These are phyloP conservation scores for Eleusine indica DNA, from an alignment of 176 grass and related monocot species.

Conservation along the genomic window DNA sequence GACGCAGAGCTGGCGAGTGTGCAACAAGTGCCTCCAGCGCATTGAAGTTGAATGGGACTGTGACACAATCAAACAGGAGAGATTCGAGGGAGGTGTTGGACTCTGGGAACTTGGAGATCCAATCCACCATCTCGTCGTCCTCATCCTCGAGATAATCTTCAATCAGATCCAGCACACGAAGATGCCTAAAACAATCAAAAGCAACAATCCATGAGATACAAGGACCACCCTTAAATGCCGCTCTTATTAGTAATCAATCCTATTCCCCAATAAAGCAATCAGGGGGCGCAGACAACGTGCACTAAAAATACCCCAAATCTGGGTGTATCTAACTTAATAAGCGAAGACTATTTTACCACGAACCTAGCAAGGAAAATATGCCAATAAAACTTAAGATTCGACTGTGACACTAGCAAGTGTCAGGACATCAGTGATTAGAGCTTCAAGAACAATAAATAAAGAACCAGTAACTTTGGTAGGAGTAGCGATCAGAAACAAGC, in stretches of 20 bases:
- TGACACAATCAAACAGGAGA: constrained; percentile 68
- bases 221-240: neutral
- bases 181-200: constrained; percentile 57
- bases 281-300: neutral
- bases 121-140: constrained; percentile 68
- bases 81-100: constrained; percentile 68
- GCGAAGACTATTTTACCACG: constrained; percentile 5
- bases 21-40: constrained; percentile 81
- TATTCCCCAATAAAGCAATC: neutral
- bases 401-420: constrained; percentile 35
- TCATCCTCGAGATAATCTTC: constrained; percentile 80
- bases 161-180: constrained; percentile 82
- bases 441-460: constrained; percentile 33
- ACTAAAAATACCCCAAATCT: neutral
- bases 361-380: neutral
- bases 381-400: constrained; percentile 31
- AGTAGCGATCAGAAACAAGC: constrained; percentile 18
- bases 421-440: constrained; percentile 13
- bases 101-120: constrained; percentile 90
- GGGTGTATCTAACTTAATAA: constrained; percentile 17
- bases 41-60: constrained; percentile 70
- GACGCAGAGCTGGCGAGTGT: constrained; percentile 51
- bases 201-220: constrained; percentile 21
- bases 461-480: constrained; percentile 18
- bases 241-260: neutral